A percentile compares a stretch with the other conserved stretches of the same genome.
Evolutionary conservation across 441 rosid genomes (phyloP).

Genomic region (Omphalea diandra): DNA sequence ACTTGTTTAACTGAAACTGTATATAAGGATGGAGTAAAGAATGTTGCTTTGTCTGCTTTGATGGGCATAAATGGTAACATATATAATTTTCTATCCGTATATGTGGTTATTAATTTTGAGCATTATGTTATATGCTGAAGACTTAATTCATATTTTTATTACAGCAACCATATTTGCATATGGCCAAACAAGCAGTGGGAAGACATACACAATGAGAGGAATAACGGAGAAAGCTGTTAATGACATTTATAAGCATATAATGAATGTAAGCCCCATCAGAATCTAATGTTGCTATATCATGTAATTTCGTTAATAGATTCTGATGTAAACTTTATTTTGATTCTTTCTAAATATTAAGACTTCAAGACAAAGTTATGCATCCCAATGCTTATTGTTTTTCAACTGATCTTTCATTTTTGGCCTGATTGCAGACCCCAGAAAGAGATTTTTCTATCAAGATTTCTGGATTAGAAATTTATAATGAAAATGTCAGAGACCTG

Average conservation of each 20-base stretch:
- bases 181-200: slow-evolving; percentile 99
- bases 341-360: background rate
- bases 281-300: background rate
- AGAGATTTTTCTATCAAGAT: slow-evolving; percentile 91
- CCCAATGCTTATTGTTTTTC: background rate
- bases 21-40: slow-evolving; percentile 96
- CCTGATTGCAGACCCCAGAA: slow-evolving; percentile 72
- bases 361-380: background rate
- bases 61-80: slow-evolving; percentile 88
- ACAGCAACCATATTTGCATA: slow-evolving; percentile 97
- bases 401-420: slow-evolving; percentile 19
- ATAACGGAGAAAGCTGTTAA: slow-evolving; percentile 94
- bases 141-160: background rate
- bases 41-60: slow-evolving; percentile 93
- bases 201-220: slow-evolving; percentile 97
- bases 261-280: slow-evolving; percentile 48
- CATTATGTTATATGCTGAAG: background rate
- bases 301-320: background rate
- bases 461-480: slow-evolving; percentile 94
- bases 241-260: slow-evolving; percentile 89
- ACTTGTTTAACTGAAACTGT: slow-evolving; percentile 67
- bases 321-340: background rate
- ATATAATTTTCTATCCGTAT: background rate
- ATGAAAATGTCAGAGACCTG: slow-evolving; percentile 91
- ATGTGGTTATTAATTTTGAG: slow-evolving; percentile 7